Evolutionary conservation across 2,329 filamentous ascomycete species (phyloP).

Genomic region (Diaporthe batatas): DNA sequence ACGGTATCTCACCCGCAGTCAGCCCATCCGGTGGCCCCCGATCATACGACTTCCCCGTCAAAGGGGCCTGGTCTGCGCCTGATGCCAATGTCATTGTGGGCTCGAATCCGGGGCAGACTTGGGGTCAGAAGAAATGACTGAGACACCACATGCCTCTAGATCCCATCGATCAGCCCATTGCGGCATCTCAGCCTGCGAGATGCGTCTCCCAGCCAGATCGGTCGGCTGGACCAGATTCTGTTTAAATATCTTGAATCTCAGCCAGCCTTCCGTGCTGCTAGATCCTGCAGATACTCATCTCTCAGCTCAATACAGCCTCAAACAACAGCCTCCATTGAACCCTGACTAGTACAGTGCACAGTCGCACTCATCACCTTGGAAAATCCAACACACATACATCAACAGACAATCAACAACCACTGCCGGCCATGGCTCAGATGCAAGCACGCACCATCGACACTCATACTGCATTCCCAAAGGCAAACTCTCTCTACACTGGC

Average conservation of each 20-base stretch:
- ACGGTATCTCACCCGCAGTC: constrained; percentile 22
- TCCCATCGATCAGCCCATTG: constrained; percentile 41
- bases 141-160: constrained; percentile 35
- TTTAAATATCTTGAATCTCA: constrained; percentile 28
- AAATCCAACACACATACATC: constrained; percentile 15
- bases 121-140: constrained; percentile 33
- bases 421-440: constrained; percentile 24
- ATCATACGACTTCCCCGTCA: constrained; percentile 42
- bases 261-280: not conserved
- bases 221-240: constrained; percentile 16
- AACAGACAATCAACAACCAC: not conserved
- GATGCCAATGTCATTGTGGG: constrained; percentile 39
- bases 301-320: constrained; percentile 13
- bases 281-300: not conserved
- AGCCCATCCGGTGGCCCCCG: constrained; percentile 42
- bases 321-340: not conserved
- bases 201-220: constrained; percentile 12
- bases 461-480: constrained; percentile 27
- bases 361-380: not conserved
- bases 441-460: constrained; percentile 18
- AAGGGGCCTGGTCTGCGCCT: constrained; percentile 36
- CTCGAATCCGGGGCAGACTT: constrained; percentile 38
- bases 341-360: not conserved
- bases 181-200: constrained; percentile 27
- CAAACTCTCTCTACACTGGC: constrained; percentile 40